These are phyloP conservation scores for Trichoderma sp. DNA, from an alignment of 2,329 filamentous ascomycete species.

Conservation along the genomic window DNA sequence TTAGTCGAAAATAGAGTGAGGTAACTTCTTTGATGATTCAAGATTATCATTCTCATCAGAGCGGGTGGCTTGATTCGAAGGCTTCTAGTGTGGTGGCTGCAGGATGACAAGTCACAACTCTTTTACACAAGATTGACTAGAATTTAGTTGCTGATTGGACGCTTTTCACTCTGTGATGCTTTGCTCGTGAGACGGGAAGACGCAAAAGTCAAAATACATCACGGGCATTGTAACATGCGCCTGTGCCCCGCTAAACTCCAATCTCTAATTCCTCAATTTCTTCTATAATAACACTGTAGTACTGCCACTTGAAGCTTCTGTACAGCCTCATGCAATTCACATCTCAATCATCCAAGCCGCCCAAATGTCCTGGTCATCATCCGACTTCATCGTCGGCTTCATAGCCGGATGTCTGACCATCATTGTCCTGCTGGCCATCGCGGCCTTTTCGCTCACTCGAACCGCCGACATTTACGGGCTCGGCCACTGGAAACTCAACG, in stretches of 20 bases:
- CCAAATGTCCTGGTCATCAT: background rate
- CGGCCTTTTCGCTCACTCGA: background rate
- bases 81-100: background rate
- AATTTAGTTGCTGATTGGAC: background rate
- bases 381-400: background rate
- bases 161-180: background rate
- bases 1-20: background rate
- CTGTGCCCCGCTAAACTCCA: background rate
- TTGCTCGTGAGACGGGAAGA: background rate
- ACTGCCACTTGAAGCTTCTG: too few relatives aligned
- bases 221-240: background rate
- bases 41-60: background rate
- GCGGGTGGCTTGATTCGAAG: background rate
- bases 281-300: background rate
- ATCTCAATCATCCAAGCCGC: background rate
- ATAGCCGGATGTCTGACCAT: background rate
- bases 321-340: background rate
- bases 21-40: background rate
- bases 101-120: background rate
- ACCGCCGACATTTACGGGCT: conserved; percentile 43
- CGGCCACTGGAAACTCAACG: conserved; percentile 55
- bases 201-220: background rate
- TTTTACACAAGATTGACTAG: too few relatives aligned
- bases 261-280: background rate
- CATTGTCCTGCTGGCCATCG: background rate